phyloP scores from a whole-genome alignment of 148 eudicot genomes.

The Chenopodium quinoa region DNA sequence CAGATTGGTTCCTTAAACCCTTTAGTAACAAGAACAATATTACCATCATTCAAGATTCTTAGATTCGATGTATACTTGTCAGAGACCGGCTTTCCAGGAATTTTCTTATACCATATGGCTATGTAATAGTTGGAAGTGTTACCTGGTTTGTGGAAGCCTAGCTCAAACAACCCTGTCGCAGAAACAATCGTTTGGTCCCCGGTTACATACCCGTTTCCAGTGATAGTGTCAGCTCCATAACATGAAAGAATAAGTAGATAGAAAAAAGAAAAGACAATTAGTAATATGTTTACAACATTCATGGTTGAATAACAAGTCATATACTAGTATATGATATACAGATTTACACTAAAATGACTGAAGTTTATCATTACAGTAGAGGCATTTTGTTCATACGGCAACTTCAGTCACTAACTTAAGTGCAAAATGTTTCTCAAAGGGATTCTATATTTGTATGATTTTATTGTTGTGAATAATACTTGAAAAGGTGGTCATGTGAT shows the following conservation, averaged over 20 bases:
- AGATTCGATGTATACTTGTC: slow-evolving; percentile 31
- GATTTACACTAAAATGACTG: neutral
- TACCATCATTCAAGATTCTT: slow-evolving; percentile 10
- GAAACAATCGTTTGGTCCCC: slow-evolving; percentile 44
- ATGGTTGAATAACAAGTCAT: neutral
- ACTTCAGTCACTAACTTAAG: neutral
- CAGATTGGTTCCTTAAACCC: slow-evolving; percentile 22
- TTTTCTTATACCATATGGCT: slow-evolving; percentile 41
- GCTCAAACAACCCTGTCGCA: slow-evolving; percentile 25
- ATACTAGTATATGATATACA: neutral
- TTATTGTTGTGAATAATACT: neutral
- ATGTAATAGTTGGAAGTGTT: slow-evolving; percentile 32
- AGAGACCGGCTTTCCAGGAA: slow-evolving; percentile 28
- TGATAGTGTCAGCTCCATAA: neutral
- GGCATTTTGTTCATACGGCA: neutral
- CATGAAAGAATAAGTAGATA: neutral
- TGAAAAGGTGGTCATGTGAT: neutral
- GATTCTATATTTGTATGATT: too few species aligned
- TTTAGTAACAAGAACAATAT: slow-evolving; percentile 14
- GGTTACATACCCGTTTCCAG: slow-evolving; percentile 30
- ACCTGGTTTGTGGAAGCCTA: slow-evolving; percentile 50
- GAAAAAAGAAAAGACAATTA: neutral
- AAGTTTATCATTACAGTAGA: neutral
- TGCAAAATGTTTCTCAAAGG: neutral
- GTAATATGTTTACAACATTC: neutral